These are phyloP conservation scores for Lophiostoma macrostomum DNA, from an alignment of 495 filamentous ascomycete species.

Conservation along the genomic window DNA sequence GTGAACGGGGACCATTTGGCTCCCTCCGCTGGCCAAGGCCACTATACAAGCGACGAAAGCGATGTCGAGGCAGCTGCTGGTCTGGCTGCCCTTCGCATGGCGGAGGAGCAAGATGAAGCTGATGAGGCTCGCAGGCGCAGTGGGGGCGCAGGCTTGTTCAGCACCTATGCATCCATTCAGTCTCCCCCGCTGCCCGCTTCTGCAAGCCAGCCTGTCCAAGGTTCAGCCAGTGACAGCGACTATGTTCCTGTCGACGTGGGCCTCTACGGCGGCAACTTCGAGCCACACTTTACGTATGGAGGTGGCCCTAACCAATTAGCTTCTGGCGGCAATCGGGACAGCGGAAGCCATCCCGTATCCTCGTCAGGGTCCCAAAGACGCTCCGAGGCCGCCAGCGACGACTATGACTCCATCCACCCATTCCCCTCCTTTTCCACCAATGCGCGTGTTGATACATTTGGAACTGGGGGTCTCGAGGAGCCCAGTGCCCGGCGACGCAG, in stretches of 20 bases:
- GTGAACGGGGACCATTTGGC: slow-evolving; percentile 48
- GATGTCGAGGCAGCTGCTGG: slow-evolving; percentile 90
- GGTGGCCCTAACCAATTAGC: slow-evolving; percentile 49
- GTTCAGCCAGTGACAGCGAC: slow-evolving; percentile 63
- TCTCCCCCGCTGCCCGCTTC: slow-evolving; percentile 29
- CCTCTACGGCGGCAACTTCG: slow-evolving; percentile 71
- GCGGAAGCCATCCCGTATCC: slow-evolving; percentile 35
- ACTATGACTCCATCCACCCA: slow-evolving; percentile 54
- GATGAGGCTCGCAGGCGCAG: slow-evolving; percentile 58
- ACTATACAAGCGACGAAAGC: slow-evolving; percentile 67
- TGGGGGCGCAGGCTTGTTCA: slow-evolving; percentile 35
- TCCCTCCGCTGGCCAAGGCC: slow-evolving; percentile 23
- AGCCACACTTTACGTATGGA: slow-evolving; percentile 69
- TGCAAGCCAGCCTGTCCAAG: slow-evolving; percentile 32
- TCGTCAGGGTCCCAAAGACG: slow-evolving; percentile 40
- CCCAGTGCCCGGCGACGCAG: slow-evolving; percentile 71
- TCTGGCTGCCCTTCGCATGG: slow-evolving; percentile 75
- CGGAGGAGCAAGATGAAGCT: slow-evolving; percentile 73
- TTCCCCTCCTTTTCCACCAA: slow-evolving; percentile 55
- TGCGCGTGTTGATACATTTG: slow-evolving; percentile 72
- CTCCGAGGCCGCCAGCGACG: slow-evolving; percentile 34
- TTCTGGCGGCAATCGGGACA: slow-evolving; percentile 21
- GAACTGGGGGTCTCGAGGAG: slow-evolving; percentile 78
- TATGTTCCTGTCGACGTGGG: slow-evolving; percentile 69
- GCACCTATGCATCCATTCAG: slow-evolving; percentile 31